A percentile compares a stretch with the other conserved stretches of the same genome.
Conservation (phyloP, 2,329 filamentous ascomycete species). For the Stylonectria norvegica region DNA sequence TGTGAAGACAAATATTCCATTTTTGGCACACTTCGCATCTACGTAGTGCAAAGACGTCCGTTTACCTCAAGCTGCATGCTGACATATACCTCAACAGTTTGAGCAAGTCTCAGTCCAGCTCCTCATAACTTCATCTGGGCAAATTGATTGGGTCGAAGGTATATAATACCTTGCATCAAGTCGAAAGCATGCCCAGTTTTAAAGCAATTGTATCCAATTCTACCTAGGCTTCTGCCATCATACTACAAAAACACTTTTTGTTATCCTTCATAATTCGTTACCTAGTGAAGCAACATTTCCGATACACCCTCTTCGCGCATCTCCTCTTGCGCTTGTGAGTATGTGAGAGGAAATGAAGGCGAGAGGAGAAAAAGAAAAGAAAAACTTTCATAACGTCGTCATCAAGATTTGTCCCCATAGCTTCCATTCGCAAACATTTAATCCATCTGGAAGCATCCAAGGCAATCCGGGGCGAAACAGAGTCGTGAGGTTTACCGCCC, state of each 20-base stretch:
- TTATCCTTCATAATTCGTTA: slow-evolving; percentile 42
- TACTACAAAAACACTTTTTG: slow-evolving; percentile 34
- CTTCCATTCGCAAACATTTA: slow-evolving; percentile 24
- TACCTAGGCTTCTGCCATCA: slow-evolving; percentile 20
- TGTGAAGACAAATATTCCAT: slow-evolving; percentile 4
- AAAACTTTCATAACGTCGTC: slow-evolving; percentile 36
- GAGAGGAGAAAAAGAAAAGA: slow-evolving; percentile 13
- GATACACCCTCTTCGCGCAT: slow-evolving; percentile 33
- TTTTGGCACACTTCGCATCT: no score
- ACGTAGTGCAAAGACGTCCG: no score
- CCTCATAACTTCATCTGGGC: not conserved
- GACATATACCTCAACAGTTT: no score
- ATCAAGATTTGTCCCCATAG: slow-evolving; percentile 29
- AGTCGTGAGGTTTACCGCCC: slow-evolving; percentile 20
- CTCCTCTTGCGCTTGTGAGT: slow-evolving; percentile 29
- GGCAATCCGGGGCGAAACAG: slow-evolving; percentile 22
- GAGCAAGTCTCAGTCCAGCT: no score
- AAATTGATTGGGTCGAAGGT: no score
- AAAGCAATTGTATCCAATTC: slow-evolving; percentile 9
- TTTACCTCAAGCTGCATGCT: no score
- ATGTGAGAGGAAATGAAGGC: slow-evolving; percentile 19
- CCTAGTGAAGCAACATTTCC: slow-evolving; percentile 35
- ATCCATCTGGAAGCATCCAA: slow-evolving; percentile 19
- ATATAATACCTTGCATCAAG: no score
- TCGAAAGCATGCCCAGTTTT: no score